These are phyloP conservation scores for Backusella macrospora DNA, from an alignment of 192 early-diverging fungal genomes.

Conservation along the genomic window DNA sequence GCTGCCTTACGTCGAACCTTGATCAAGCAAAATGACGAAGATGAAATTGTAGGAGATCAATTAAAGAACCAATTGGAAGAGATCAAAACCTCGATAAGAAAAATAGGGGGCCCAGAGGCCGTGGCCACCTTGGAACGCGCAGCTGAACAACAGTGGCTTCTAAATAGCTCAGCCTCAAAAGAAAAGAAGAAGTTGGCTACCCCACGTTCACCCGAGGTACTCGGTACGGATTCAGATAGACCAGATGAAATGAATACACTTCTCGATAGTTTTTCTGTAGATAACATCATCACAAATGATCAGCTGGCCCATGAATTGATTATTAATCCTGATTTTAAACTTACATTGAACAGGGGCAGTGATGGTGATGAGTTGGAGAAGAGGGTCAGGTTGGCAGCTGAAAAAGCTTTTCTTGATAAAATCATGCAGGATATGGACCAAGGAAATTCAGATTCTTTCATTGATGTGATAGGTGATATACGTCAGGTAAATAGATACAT, in stretches of 20 bases:
- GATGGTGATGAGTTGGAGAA: conserved; percentile 49
- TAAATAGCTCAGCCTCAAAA: conserved; percentile 6
- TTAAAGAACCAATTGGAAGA: conserved; percentile 30
- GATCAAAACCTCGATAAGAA: conserved; percentile 20
- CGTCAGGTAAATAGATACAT: conserved; percentile 48
- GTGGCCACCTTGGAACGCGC: conserved; percentile 10
- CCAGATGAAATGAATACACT: conserved; percentile 44
- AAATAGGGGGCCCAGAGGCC: conserved; percentile 21
- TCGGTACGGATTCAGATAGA: neutral
- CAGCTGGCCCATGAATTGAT: conserved; percentile 79
- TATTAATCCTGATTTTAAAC: conserved; percentile 70
- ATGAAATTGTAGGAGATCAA: conserved; percentile 36
- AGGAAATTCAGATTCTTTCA: conserved; percentile 49
- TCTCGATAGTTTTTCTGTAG: conserved; percentile 33
- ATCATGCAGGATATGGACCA: conserved; percentile 62
- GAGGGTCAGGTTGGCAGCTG: conserved; percentile 60
- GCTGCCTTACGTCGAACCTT: conserved; percentile 68
- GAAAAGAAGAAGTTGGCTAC: conserved; percentile 1
- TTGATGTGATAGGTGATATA: conserved; percentile 57
- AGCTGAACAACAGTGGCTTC: neutral
- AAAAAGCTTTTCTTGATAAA: conserved; percentile 72
- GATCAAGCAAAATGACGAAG: conserved; percentile 16
- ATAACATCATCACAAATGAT: conserved; percentile 56
- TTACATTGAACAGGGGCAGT: conserved; percentile 30
- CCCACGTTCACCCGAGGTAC: neutral